Evolutionary conservation across 2,329 filamentous ascomycete species (phyloP).

Genomic region (Xylaria sp.): DNA sequence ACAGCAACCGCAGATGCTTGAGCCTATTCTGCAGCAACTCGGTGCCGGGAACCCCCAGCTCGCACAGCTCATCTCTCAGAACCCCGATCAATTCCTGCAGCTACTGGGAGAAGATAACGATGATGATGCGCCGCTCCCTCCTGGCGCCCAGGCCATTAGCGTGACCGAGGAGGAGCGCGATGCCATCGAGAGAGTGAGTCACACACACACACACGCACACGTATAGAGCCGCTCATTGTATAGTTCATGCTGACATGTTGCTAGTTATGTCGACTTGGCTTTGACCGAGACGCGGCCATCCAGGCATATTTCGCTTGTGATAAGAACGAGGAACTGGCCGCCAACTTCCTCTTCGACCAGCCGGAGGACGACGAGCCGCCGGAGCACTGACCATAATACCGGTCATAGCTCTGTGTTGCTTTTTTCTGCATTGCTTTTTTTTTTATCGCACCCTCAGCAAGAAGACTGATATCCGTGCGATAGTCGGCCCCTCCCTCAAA

Average conservation of each 20-base stretch:
- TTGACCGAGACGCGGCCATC: conserved; percentile 91
- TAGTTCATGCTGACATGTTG: conserved; percentile 31
- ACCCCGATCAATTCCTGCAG: conserved; percentile 92
- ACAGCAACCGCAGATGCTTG: conserved; percentile 97
- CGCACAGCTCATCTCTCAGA: conserved; percentile 88
- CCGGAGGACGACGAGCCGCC: conserved; percentile 80
- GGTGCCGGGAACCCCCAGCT: conserved; percentile 94
- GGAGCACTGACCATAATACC: conserved; percentile 51
- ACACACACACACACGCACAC: too few relatives aligned
- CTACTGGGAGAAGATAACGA: conserved; percentile 88
- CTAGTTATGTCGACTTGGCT: conserved; percentile 90
- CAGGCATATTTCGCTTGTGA: conserved; percentile 99
- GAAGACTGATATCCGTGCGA: conserved; percentile 36
- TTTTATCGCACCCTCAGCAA: conserved; percentile 23
- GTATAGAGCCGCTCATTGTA: conserved; percentile 9
- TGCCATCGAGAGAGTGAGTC: conserved; percentile 89
- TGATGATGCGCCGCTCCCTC: conserved; percentile 84
- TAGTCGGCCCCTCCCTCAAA: conserved; percentile 20
- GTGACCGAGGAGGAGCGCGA: conserved; percentile 97
- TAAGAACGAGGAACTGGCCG: conserved; percentile 98
- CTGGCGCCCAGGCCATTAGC: conserved; percentile 86
- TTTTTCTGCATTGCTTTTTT: conserved; percentile 26
- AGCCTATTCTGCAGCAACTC: conserved; percentile 96
- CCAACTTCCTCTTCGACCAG: conserved; percentile 98
- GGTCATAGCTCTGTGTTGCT: conserved; percentile 22